Evolutionary conservation across 1,284 basidiomycete species (phyloP).

Genomic region (Sporisorium reilianum): DNA sequence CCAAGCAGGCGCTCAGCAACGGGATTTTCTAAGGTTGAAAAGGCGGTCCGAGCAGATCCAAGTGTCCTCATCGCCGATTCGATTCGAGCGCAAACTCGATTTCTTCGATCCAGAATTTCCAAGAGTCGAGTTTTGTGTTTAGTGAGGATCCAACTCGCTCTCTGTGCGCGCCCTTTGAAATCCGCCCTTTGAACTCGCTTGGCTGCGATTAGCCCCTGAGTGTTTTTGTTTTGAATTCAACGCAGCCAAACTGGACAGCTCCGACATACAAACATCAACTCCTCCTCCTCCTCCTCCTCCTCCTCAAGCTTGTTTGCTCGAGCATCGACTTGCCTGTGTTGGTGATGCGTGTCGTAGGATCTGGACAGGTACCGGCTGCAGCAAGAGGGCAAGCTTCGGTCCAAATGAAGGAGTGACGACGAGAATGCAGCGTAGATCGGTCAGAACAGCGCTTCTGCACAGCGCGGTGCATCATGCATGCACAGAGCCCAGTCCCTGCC

Average conservation of each 20-base stretch:
- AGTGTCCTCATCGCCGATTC: slow-evolving; percentile 2
- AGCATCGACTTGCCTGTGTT: not conserved
- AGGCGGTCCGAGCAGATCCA: slow-evolving; percentile 1
- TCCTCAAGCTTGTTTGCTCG: not conserved
- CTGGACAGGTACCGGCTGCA: not conserved
- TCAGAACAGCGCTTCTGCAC: slow-evolving; percentile 29
- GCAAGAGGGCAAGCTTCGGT: not conserved
- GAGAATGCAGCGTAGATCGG: slow-evolving; percentile 40
- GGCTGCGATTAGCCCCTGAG: slow-evolving; percentile 31
- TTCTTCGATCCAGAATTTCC: not conserved
- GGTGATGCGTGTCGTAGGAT: not conserved
- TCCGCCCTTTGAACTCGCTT: not conserved
- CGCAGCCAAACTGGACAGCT: slow-evolving; percentile 39
- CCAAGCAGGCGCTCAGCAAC: not conserved
- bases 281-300: too few species aligned
- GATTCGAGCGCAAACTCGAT: not conserved
- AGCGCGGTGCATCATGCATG: slow-evolving; percentile 19
- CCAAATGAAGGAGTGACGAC: too few species aligned
- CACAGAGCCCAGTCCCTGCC: slow-evolving; percentile 20
- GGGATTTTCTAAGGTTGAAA: not conserved
- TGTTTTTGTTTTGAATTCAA: slow-evolving; percentile 17
- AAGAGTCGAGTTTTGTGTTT: slow-evolving; percentile 5
- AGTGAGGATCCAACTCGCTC: slow-evolving; percentile 15
- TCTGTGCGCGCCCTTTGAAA: not conserved
- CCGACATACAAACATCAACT: not conserved